A percentile compares a stretch with the other conserved stretches of the same genome.
These are phyloP conservation scores for Pseudomassariella vexata DNA, from an alignment of 2,329 filamentous ascomycete species.

Conservation along the genomic window DNA sequence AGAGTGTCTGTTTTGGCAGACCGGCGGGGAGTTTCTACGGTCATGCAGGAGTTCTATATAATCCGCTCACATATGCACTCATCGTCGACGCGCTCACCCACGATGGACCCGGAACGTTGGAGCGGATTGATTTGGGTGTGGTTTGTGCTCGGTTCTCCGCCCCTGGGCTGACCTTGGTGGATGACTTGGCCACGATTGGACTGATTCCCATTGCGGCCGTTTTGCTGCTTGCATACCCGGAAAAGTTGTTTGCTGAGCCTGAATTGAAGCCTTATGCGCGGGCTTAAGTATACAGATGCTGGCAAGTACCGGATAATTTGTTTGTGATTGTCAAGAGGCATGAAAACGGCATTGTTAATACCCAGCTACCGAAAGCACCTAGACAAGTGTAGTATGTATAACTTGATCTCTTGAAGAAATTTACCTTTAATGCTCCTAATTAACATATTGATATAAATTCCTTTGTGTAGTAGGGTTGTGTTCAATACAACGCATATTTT, in stretches of 20 bases:
- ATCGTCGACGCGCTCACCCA: slow-evolving; percentile 4
- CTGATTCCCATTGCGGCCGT: slow-evolving; percentile 3
- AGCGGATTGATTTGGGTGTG: slow-evolving; percentile 2
- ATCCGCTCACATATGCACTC: slow-evolving; percentile 7
- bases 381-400: no score
- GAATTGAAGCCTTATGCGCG: slow-evolving; percentile 3
- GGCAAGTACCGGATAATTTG: no score
- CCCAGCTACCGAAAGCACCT: no score
- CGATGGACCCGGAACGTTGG: not conserved
- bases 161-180: slow-evolving; percentile 2
- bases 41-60: slow-evolving; percentile 6
- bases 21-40: slow-evolving; percentile 26
- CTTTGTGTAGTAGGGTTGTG: no score
- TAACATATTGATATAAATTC: no score
- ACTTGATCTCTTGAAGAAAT: no score
- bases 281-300: not conserved
- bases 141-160: slow-evolving; percentile 3
- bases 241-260: slow-evolving; percentile 3
- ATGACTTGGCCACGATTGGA: slow-evolving; percentile 4
- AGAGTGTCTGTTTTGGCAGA: slow-evolving; percentile 31
- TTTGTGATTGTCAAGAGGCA: no score
- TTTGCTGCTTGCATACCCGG: slow-evolving; percentile 2
- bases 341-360: no score
- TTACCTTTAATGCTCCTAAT: no score
- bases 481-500: no score